These are phyloP conservation scores for Brassica cretica DNA, from an alignment of 345 rosid genomes.

Conservation along the genomic window DNA sequence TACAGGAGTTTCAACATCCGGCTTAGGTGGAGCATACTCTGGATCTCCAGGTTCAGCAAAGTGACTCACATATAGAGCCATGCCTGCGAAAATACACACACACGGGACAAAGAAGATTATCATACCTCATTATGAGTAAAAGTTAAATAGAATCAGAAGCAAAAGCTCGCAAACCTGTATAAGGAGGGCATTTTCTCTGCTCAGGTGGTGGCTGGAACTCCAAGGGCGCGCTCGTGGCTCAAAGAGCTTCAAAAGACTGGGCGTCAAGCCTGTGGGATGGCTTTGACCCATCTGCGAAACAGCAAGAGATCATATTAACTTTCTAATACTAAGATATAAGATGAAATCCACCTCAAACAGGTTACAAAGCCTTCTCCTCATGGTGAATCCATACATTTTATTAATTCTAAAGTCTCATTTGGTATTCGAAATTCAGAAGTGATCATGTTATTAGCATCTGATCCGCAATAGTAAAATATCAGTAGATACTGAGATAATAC, in stretches of 20 bases:
- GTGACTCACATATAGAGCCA: constrained; percentile 77
- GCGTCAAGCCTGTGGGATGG: constrained; percentile 92
- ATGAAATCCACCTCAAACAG: constrained; percentile 2
- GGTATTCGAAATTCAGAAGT: constrained; percentile 8
- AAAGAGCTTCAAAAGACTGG: constrained; percentile 83
- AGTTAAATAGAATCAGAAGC: neutral
- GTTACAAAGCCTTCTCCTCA: neutral
- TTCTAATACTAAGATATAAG: neutral
- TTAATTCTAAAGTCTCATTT: neutral
- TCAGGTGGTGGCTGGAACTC: constrained; percentile 86
- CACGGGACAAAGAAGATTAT: neutral
- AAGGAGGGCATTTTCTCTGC: constrained; percentile 84
- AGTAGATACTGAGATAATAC: neutral
- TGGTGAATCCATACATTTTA: neutral
- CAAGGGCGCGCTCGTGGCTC: constrained; percentile 89
- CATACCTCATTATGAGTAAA: neutral
- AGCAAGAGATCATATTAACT: constrained; percentile 23
- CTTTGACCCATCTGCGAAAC: constrained; percentile 89
- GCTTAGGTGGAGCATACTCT: constrained; percentile 84
- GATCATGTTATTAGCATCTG: neutral
- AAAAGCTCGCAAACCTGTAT: constrained; percentile 50
- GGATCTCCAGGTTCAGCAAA: constrained; percentile 92
- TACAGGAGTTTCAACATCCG: constrained; percentile 83
- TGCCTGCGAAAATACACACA: constrained; percentile 49
- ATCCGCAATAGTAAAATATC: neutral